Percentiles rank a stretch among this genome's conserved stretches.
Conservation (phyloP, 2,329 filamentous ascomycete genomes). For the Sporothrix curviconia region DNA sequence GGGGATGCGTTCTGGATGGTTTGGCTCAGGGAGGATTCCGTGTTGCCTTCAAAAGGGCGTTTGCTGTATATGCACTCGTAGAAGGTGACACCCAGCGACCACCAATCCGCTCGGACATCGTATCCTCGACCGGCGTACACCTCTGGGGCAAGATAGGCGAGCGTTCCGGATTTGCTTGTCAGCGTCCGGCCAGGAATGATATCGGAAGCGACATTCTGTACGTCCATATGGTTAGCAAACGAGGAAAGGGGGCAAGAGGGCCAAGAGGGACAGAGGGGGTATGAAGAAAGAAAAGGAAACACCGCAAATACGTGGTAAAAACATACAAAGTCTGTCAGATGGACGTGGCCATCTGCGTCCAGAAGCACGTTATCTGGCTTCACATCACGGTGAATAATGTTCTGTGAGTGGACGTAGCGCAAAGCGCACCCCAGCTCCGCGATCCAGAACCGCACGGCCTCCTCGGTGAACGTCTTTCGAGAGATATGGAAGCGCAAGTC, state of each 20-base stretch:
- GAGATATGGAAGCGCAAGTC: conserved; percentile 97
- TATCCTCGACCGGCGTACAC: conserved; percentile 91
- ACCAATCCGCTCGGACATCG: conserved; percentile 89
- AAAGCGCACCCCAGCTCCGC: conserved; percentile 87
- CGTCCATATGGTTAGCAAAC: conserved; percentile 6
- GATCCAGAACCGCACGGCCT: conserved; percentile 95
- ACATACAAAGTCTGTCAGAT: conserved; percentile 92
- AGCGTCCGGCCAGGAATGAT: conserved; percentile 73
- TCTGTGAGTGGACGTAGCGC: conserved; percentile 76
- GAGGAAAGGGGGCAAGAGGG: no score
- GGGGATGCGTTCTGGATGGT: conserved; percentile 77
- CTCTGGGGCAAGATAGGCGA: conserved; percentile 93
- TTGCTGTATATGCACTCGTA: conserved; percentile 99
- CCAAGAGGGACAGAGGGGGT: no score
- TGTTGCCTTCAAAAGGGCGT: conserved; percentile 89
- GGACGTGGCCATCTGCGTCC: conserved; percentile 86
- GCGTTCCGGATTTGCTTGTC: conserved; percentile 91
- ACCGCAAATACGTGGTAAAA: no score
- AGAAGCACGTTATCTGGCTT: conserved; percentile 89
- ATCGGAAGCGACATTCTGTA: conserved; percentile 91
- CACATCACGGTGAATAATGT: conserved; percentile 84
- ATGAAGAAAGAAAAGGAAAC: no score
- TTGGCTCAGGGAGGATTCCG: conserved; percentile 70
- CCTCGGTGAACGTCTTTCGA: conserved; percentile 94
- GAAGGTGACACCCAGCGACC: conserved; percentile 95